Conservation (phyloP, 2,329 filamentous ascomycete genomes). For the Stachybotrys echinatus region DNA sequence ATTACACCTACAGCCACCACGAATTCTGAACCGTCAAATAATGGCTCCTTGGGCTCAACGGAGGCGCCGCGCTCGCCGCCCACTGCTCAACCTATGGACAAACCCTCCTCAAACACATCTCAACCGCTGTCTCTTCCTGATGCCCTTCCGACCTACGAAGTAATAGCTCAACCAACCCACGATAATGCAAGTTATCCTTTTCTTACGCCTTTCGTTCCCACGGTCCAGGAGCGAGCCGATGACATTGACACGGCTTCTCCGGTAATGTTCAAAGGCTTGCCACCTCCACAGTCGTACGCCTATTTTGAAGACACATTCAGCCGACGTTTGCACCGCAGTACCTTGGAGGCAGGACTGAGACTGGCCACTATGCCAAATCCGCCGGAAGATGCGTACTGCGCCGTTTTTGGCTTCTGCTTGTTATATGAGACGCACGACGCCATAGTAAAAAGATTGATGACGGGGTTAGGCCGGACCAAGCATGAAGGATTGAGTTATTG, state of each 20-base stretch:
- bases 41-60: not conserved
- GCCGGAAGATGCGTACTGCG: conserved; percentile 41
- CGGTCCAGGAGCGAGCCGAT: not conserved
- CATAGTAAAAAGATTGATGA: conserved; percentile 36
- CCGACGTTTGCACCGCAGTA: conserved; percentile 61
- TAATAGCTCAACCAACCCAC: conserved; percentile 44
- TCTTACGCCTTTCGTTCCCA: conserved; percentile 16
- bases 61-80: not conserved
- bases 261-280: conserved; percentile 28
- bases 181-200: conserved; percentile 51
- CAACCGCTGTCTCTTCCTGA: not conserved
- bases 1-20: not conserved
- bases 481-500: conserved; percentile 50
- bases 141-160: conserved; percentile 32
- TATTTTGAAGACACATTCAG: conserved; percentile 64
- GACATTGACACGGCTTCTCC: conserved; percentile 1
- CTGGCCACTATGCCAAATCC: conserved; percentile 48
- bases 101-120: conserved; percentile 5
- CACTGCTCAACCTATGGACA: not conserved
- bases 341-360: conserved; percentile 56
- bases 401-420: conserved; percentile 65
- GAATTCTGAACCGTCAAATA: not conserved
- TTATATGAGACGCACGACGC: conserved; percentile 49
- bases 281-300: conserved; percentile 49
- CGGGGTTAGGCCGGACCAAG: conserved; percentile 22